Evolutionary conservation across 116 monocot genomes (phyloP).

Genomic region (Zostera marina): DNA sequence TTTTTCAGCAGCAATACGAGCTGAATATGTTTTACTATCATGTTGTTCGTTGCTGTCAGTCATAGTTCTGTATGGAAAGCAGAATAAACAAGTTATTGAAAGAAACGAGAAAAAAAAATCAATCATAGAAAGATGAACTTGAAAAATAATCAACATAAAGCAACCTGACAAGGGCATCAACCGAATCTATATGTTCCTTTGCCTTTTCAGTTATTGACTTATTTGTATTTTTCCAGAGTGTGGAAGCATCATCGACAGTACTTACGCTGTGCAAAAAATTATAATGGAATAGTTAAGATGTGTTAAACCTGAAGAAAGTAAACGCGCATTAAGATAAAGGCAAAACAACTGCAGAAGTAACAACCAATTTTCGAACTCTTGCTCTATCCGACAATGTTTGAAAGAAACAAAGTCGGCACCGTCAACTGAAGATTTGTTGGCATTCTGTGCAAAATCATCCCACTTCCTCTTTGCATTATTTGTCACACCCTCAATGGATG

Average conservation of each 20-base stretch:
- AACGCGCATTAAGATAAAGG: background rate
- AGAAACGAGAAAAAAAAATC: too few species aligned
- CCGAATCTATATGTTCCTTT: conserved; percentile 27
- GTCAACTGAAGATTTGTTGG: conserved; percentile 35
- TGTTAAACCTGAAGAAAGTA: background rate
- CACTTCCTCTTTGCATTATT: conserved; percentile 80
- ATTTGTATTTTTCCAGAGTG: conserved; percentile 54
- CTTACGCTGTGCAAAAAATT: conserved; percentile 25
- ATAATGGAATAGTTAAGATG: background rate
- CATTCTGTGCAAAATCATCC: conserved; percentile 42
- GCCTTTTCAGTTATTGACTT: conserved; percentile 29
- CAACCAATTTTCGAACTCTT: conserved; percentile 49
- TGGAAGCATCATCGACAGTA: conserved; percentile 38
- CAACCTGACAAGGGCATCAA: conserved; percentile 50
- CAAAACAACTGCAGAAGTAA: background rate
- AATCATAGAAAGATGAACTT: background rate
- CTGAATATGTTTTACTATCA: conserved; percentile 34
- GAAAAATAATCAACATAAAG: background rate
- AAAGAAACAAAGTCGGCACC: conserved; percentile 45
- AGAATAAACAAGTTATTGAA: background rate
- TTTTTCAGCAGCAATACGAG: conserved; percentile 27
- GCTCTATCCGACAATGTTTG: conserved; percentile 83
- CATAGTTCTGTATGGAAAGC: conserved; percentile 19
- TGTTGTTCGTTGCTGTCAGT: conserved; percentile 60
- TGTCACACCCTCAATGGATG: conserved; percentile 15